A percentile compares a stretch with the other conserved stretches of the same genome.
These are phyloP conservation scores for cucumber (Cucumis sativus) DNA, from an alignment of 306 rosid species.

Conservation along the genomic window Cucumber_9930_V3 NC_026656.2:12150001-12150500, in stretches of 20 bases:
- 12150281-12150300: slow-evolving; percentile 72
- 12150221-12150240: slow-evolving; percentile 95
- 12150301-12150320: slow-evolving; percentile 71
- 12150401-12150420: neutral
- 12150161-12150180: slow-evolving; percentile 82
- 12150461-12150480: neutral
- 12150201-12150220: slow-evolving; percentile 79
- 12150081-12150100: slow-evolving; percentile 24
- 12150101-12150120: neutral
- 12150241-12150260: slow-evolving; percentile 77
- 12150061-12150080: slow-evolving; percentile 90
- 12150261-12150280: slow-evolving; percentile 58
- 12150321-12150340: slow-evolving; percentile 66
- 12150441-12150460: neutral
- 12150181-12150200: slow-evolving; percentile 89
- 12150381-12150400: neutral
- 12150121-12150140: neutral
- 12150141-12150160: slow-evolving; percentile 2
- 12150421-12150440: neutral
- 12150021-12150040: slow-evolving; percentile 81
- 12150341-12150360: slow-evolving; percentile 6
- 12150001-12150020: slow-evolving; percentile 77
- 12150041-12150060: slow-evolving; percentile 80
- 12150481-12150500: neutral
- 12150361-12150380: neutral